Evolutionary conservation across 2,329 filamentous ascomycete genomes (phyloP), one percentile per base, ranked within the genome.

Genomic region (Microascus cirrosus): DNA sequence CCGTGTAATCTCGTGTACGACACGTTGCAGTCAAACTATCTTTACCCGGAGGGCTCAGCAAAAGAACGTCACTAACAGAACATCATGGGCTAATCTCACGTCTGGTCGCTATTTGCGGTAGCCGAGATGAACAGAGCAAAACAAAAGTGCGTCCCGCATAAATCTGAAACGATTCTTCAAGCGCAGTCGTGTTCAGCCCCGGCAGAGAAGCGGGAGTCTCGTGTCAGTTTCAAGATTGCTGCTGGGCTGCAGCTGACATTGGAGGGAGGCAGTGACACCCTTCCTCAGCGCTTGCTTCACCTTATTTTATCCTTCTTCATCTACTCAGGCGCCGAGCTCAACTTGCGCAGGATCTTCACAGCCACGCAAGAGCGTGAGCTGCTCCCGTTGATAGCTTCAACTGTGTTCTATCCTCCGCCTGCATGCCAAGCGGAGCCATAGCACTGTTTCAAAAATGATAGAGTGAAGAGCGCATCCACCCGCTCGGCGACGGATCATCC

Each of bases 151-250:
- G 35, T 51, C 35, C 7, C 18, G 22, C 45, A 45, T 36, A 25
- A 53, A 52, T 53, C 55, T 53, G 55, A 57, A 57, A 57, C 55
- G 24, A 50, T 25, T 13, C 48, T 42, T 22, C n/a, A 39, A 15
- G 48, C 50, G 45, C 25, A 24, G 18, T 56, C 24, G 55, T 32
- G 55, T 36, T 28, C 54, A 22, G 20, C 42, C 34, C 48, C 42
- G 55, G 42, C 50, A 57, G 24, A 53, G 24, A 6, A 24, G 34
- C 55, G 34, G 55, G 22, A 57, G 55, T 57, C 55, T 53, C 55
- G 55, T 52, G 32, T 57, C 10, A 12, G 55, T 57, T 57, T 57
- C 55, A 57, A 25, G 39, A 35, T 56, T 56, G 8, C 39, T 51
- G 55, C 55, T 25, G 55, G 32, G 34, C 24, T n/a, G 45, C 54